A percentile compares a stretch with the other conserved stretches of the same genome.
Evolutionary conservation across 2,329 filamentous ascomycete genomes (phyloP).

Genomic region (Escovopsis sp.): DNA sequence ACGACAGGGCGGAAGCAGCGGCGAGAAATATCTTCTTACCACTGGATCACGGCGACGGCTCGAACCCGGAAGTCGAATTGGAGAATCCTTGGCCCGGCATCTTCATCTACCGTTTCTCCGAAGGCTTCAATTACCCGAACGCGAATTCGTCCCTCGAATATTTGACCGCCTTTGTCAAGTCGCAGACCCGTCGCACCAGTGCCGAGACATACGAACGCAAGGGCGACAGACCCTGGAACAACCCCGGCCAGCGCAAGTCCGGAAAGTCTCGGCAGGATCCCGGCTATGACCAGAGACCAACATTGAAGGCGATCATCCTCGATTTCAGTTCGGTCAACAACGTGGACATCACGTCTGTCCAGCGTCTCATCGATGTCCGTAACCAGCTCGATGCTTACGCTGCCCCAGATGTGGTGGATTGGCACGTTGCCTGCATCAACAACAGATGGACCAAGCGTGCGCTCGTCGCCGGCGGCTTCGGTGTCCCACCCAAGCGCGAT

Average conservation of each 20-base stretch:
- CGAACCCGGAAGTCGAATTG: conserved; percentile 72
- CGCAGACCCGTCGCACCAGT: conserved; percentile 63
- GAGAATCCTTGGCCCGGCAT: conserved; percentile 76
- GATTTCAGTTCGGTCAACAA: conserved; percentile 93
- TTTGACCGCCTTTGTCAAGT: conserved; percentile 52
- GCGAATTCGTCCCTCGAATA: conserved; percentile 79
- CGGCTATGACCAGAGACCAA: conserved; percentile 37
- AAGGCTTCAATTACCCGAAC: conserved; percentile 94
- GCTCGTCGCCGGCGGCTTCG: conserved; percentile 75
- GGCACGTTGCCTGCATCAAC: conserved; percentile 90
- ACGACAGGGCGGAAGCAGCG: conserved; percentile 29
- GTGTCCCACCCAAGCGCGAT: conserved; percentile 48
- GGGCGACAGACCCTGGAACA: conserved; percentile 88
- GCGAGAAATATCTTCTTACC: conserved; percentile 76
- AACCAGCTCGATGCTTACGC: conserved; percentile 85
- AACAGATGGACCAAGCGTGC: conserved; percentile 87
- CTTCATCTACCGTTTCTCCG: conserved; percentile 89
- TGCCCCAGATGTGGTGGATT: conserved; percentile 69
- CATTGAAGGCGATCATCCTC: conserved; percentile 76
- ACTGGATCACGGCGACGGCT: conserved; percentile 74
- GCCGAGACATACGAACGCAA: conserved; percentile 45
- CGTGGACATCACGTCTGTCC: conserved; percentile 82
- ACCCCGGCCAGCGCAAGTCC: conserved; percentile 52
- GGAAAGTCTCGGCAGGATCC: conserved; percentile 26
- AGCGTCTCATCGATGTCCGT: conserved; percentile 84